Percentiles rank a stretch among this genome's conserved stretches.
Evolutionary conservation across 75 land plant genomes (phyloP).

Genomic region (Picea sitchensis): DNA sequence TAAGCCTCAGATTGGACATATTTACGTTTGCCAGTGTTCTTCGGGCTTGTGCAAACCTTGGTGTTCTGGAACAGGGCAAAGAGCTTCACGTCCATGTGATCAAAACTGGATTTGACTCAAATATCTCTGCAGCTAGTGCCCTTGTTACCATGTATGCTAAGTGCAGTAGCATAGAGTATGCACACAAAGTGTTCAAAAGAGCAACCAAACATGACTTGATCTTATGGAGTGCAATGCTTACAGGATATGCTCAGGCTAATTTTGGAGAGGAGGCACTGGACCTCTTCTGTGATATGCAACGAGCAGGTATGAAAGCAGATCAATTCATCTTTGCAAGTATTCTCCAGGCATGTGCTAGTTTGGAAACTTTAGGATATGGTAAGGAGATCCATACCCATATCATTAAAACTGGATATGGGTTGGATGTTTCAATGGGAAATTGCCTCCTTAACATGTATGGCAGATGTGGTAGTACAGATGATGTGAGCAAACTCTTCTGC

Average conservation of each 20-base stretch:
- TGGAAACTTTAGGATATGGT: not conserved
- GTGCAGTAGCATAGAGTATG: slow-evolving; percentile 48
- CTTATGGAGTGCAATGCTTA: slow-evolving; percentile 60
- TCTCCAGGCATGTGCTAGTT: not conserved
- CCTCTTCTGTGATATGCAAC: slow-evolving; percentile 16
- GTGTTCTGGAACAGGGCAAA: slow-evolving; percentile 18
- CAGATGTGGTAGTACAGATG: slow-evolving; percentile 23
- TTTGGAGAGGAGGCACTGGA: slow-evolving; percentile 31
- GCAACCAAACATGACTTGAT: slow-evolving; percentile 28
- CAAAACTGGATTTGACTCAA: slow-evolving; percentile 20
- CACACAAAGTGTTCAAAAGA: slow-evolving; percentile 32
- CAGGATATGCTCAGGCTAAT: slow-evolving; percentile 42
- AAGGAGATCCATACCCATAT: not conserved
- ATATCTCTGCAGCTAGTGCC: slow-evolving; percentile 34
- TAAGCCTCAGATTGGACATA: slow-evolving; percentile 12
- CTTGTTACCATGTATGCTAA: slow-evolving; percentile 50
- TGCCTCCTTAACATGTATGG: slow-evolving; percentile 48
- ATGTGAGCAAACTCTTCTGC: slow-evolving; percentile 27
- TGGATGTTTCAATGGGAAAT: not conserved
- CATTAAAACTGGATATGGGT: not conserved
- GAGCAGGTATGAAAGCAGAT: not conserved
- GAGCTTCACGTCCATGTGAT: slow-evolving; percentile 29
- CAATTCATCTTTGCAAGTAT: not conserved
- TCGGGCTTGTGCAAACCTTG: slow-evolving; percentile 17
- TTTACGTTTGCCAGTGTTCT: slow-evolving; percentile 14